Percentiles rank a stretch among this genome's conserved stretches.
phyloP scores from a whole-genome alignment of 2,329 filamentous ascomycete genomes.

The Ophiostoma populinum region DNA sequence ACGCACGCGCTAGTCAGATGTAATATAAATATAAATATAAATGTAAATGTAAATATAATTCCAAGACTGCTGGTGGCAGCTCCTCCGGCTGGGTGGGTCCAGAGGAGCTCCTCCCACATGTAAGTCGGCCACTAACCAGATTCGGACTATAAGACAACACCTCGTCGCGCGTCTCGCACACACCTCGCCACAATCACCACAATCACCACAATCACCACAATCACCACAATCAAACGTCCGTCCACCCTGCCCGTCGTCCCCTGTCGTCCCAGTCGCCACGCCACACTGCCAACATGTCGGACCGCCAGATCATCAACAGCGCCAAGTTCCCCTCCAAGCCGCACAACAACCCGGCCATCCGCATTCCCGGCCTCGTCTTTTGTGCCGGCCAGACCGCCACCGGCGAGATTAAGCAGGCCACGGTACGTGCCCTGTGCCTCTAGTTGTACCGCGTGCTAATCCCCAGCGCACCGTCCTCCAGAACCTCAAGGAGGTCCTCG shows the following conservation, averaged over 20 bases:
- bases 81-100: slow-evolving; percentile 1
- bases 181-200: neutral
- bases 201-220: neutral
- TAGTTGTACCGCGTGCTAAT: no score
- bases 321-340: slow-evolving; percentile 28
- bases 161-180: neutral
- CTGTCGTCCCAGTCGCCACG: no score
- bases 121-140: slow-evolving; percentile 1
- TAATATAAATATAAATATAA: no score
- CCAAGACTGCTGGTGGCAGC: slow-evolving; percentile 1
- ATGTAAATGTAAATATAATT: no score
- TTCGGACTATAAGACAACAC: neutral
- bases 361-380: slow-evolving; percentile 28
- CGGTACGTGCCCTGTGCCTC: no score
- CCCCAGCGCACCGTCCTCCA: slow-evolving; percentile 34
- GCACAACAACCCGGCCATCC: slow-evolving; percentile 27
- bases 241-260: no score
- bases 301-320: slow-evolving; percentile 27
- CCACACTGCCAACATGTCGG: slow-evolving; percentile 20
- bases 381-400: slow-evolving; percentile 30
- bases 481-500: slow-evolving; percentile 41
- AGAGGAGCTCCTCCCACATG: slow-evolving; percentile 3
- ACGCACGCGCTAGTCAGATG: no score
- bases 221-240: no score
- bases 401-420: slow-evolving; percentile 29